Percentiles rank a stretch among this genome's conserved stretches.
phyloP scores from a whole-genome alignment of 768 basidiomycete genomes.

The Pleurotus cornucopiae region DNA sequence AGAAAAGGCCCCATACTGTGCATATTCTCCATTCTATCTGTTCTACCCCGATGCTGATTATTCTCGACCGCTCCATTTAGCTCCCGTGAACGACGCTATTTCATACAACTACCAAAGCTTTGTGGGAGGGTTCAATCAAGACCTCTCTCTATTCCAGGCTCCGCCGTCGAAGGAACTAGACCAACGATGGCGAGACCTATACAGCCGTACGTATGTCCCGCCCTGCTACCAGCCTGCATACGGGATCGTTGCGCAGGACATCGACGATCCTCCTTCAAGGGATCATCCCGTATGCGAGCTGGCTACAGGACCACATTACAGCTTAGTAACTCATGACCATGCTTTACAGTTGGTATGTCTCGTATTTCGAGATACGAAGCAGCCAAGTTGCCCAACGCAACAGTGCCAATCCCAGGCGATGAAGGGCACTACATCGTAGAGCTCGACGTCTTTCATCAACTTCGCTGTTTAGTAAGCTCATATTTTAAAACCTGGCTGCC shows the following conservation, averaged over 20 bases:
- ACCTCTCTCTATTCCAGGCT: not conserved
- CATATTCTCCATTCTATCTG: too few relatives aligned
- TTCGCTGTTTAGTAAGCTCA: conserved; percentile 18
- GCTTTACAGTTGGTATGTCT: not conserved
- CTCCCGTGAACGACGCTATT: too few relatives aligned
- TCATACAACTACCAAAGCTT: not conserved
- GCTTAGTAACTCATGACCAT: not conserved
- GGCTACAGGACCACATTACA: not conserved
- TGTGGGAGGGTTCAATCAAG: not conserved
- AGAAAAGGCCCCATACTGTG: too few relatives aligned
- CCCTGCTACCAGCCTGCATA: too few relatives aligned
- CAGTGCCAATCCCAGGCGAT: conserved; percentile 15
- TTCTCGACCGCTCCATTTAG: too few relatives aligned
- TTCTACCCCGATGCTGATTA: too few relatives aligned
- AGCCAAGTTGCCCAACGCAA: conserved; percentile 18
- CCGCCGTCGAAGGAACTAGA: not conserved
- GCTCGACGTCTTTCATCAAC: conserved; percentile 21
- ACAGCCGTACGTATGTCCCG: not conserved
- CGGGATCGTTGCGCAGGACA: too few relatives aligned
- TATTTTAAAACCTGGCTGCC: not conserved
- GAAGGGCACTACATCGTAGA: conserved; percentile 18
- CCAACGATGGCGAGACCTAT: not conserved
- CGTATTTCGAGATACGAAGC: conserved; percentile 17
- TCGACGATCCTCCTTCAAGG: too few relatives aligned
- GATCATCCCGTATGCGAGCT: too few relatives aligned